Conservation (phyloP, 2,329 filamentous ascomycete genomes). For the Fusarium staphyleae region DNA sequence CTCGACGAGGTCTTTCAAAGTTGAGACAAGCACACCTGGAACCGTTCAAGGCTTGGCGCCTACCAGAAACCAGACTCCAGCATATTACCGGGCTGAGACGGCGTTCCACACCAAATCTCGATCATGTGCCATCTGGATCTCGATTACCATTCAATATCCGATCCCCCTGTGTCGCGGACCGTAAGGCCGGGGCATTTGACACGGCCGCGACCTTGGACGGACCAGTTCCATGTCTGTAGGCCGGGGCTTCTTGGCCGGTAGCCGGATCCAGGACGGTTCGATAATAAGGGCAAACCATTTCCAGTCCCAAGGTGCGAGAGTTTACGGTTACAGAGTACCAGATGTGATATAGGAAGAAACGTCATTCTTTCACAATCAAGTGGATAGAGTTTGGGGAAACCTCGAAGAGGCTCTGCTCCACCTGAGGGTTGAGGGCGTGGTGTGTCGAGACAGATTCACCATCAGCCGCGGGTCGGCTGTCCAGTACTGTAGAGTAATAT, state of each 20-base stretch:
- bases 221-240: background rate
- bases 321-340: no score
- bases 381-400: conserved; percentile 19
- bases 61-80: conserved; percentile 2
- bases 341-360: no score
- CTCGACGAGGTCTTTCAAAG: background rate
- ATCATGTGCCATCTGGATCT: conserved; percentile 25
- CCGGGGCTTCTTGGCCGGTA: background rate
- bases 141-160: conserved; percentile 22
- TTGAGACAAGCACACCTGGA: background rate
- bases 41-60: conserved; percentile 21
- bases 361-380: conserved; percentile 25
- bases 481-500: background rate
- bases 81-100: conserved; percentile 5
- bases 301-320: no score
- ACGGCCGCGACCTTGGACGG: conserved; percentile 1
- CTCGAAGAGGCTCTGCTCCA: conserved; percentile 28
- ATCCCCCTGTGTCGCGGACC: conserved; percentile 19
- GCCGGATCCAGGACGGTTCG: background rate
- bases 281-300: background rate
- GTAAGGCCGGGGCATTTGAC: conserved; percentile 6
- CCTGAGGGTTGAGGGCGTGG: background rate
- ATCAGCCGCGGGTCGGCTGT: background rate
- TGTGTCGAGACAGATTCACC: background rate
- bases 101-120: conserved; percentile 18